phyloP scores from a whole-genome alignment of 2,329 filamentous ascomycete genomes.

The Penicillium freii region DNA sequence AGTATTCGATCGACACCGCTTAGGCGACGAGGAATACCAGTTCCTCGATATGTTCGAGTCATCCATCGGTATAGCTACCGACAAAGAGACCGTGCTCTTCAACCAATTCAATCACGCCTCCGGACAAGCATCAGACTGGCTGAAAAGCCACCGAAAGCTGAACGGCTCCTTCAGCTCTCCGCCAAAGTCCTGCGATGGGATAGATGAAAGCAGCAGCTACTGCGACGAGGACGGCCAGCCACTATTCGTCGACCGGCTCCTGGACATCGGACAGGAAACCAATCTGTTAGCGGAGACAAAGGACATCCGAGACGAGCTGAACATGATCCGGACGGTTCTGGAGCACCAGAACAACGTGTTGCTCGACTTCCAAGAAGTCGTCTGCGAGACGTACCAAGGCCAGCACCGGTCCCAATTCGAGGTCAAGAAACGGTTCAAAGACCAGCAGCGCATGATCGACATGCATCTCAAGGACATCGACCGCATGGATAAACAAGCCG shows the following conservation, averaged over 20 bases:
- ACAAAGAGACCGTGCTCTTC: slow-evolving; percentile 59
- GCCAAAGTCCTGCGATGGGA: slow-evolving; percentile 4
- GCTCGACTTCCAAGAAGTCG: slow-evolving; percentile 35
- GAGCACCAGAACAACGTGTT: slow-evolving; percentile 41
- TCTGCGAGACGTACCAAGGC: slow-evolving; percentile 36
- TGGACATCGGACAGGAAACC: slow-evolving; percentile 60
- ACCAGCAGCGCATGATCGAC: slow-evolving; percentile 59
- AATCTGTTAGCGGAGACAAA: slow-evolving; percentile 63
- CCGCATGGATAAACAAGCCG: slow-evolving; percentile 63
- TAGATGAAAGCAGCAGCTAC: slow-evolving; percentile 21
- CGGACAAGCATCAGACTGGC: slow-evolving; percentile 55
- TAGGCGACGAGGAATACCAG: slow-evolving; percentile 60
- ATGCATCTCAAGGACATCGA: slow-evolving; percentile 60
- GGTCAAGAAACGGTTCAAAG: slow-evolving; percentile 54
- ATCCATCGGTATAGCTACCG: slow-evolving; percentile 56
- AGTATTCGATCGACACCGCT: slow-evolving; percentile 59
- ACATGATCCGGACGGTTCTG: slow-evolving; percentile 54
- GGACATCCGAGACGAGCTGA: slow-evolving; percentile 66
- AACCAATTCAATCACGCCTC: slow-evolving; percentile 59
- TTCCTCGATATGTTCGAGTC: slow-evolving; percentile 68
- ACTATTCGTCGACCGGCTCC: slow-evolving; percentile 46
- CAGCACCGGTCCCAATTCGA: slow-evolving; percentile 45
- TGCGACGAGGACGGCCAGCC: slow-evolving; percentile 38
- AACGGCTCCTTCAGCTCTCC: slow-evolving; percentile 29
- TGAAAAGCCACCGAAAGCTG: slow-evolving; percentile 50